Conservation (phyloP, 495 filamentous ascomycete species). For the Parmelia sp. region DNA sequence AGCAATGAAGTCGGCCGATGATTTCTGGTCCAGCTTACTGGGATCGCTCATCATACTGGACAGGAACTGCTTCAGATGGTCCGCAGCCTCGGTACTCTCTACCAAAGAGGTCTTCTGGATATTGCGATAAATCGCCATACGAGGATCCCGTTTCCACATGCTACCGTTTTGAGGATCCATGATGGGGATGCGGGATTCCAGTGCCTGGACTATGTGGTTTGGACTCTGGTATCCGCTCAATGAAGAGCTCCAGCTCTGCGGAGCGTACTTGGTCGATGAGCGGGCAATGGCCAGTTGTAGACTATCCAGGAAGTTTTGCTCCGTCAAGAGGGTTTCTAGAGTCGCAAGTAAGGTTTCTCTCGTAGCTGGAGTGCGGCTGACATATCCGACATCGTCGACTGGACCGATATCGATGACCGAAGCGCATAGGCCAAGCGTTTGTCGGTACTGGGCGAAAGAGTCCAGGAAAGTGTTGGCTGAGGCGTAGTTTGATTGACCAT, state of each 20-base stretch:
- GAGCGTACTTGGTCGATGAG: too few species aligned
- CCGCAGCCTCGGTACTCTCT: too few species aligned
- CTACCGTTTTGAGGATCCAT: slow-evolving; percentile 16
- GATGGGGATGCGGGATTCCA: background rate
- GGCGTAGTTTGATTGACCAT: slow-evolving; percentile 28
- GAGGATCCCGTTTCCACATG: slow-evolving; percentile 18
- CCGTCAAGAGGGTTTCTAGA: slow-evolving; percentile 8
- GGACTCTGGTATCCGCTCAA: too few species aligned
- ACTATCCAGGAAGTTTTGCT: slow-evolving; percentile 19
- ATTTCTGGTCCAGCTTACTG: too few species aligned
- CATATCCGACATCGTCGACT: slow-evolving; percentile 49
- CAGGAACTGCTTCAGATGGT: too few species aligned
- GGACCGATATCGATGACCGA: slow-evolving; percentile 50
- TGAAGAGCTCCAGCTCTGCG: too few species aligned
- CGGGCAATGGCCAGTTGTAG: slow-evolving; percentile 18
- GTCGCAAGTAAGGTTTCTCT: slow-evolving; percentile 28
- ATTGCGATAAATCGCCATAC: slow-evolving; percentile 20
- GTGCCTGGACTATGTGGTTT: background rate
- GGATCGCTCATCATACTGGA: too few species aligned
- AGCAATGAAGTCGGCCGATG: too few species aligned
- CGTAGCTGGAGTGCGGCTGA: slow-evolving; percentile 31
- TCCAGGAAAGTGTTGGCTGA: slow-evolving; percentile 30
- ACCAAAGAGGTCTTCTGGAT: too few species aligned
- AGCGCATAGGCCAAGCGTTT: slow-evolving; percentile 22
- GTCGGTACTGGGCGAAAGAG: slow-evolving; percentile 26